Conservation (phyloP, 2,329 filamentous ascomycete species). For the Dactylellina cionopaga region DNA sequence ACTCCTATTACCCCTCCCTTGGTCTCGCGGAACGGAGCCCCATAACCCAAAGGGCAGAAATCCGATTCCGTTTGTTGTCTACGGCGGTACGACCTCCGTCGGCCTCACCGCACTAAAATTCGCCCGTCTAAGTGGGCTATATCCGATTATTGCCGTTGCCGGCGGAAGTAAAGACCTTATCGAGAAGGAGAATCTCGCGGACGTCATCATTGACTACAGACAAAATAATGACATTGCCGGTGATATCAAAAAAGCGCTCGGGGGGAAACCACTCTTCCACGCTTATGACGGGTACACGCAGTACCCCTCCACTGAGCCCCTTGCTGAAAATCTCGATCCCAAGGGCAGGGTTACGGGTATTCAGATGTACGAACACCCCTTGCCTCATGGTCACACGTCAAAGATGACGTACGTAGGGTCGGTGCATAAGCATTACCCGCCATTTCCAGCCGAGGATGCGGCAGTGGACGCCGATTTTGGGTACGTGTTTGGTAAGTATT, state of each 20-base stretch:
- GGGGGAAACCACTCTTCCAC: conserved; percentile 62
- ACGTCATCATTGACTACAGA: conserved; percentile 69
- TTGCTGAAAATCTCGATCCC: conserved; percentile 63
- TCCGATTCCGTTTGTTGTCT: conserved; percentile 63
- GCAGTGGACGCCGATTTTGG: conserved; percentile 60
- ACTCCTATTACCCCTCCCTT: conserved; percentile 66
- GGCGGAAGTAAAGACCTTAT: conserved; percentile 47
- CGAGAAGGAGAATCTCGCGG: conserved; percentile 56
- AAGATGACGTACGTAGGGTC: conserved; percentile 56
- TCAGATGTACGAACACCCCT: conserved; percentile 57
- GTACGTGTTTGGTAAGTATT: conserved; percentile 61
- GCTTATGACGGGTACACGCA: conserved; percentile 71
- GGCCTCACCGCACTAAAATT: conserved; percentile 45
- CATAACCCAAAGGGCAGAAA: conserved; percentile 54
- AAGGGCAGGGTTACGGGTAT: conserved; percentile 61
- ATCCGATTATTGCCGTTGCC: conserved; percentile 44
- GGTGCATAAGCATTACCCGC: conserved; percentile 54
- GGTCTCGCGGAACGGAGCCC: conserved; percentile 59
- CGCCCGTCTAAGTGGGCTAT: conserved; percentile 50
- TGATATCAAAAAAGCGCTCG: conserved; percentile 63
- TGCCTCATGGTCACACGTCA: conserved; percentile 57
- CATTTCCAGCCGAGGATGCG: conserved; percentile 2
- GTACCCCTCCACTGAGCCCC: conserved; percentile 63
- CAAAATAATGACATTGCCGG: conserved; percentile 65
- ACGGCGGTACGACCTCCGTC: conserved; percentile 60